Evolutionary conservation across 140 eudicot genomes (phyloP).

Genomic region (Bidens hawaiensis): DNA sequence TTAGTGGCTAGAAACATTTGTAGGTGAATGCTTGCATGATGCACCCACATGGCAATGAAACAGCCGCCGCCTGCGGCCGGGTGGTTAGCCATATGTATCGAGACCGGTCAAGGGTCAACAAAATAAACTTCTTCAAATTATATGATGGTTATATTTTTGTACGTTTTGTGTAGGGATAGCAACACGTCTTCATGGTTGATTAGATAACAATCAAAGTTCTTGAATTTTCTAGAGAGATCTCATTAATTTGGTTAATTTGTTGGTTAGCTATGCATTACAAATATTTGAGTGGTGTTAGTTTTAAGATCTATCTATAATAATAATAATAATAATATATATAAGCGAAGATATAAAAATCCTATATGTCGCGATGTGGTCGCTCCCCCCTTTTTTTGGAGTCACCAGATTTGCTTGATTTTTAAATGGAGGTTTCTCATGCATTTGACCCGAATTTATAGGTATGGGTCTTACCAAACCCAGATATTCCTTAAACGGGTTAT

Average conservation of each 20-base stretch:
- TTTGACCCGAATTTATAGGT: too few relatives aligned
- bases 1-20: conserved; percentile 12
- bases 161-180: not conserved
- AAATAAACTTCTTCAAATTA: not conserved
- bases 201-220: not conserved
- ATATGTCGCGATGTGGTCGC: too few relatives aligned
- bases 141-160: conserved; percentile 14
- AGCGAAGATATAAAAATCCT: too few relatives aligned
- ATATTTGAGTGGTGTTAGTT: not conserved
- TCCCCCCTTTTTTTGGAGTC: too few relatives aligned
- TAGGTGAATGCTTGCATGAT: conserved; percentile 22
- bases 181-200: conserved; percentile 14
- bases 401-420: too few relatives aligned
- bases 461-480: too few relatives aligned
- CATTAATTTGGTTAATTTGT: not conserved
- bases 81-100: conserved; percentile 14
- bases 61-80: conserved; percentile 33
- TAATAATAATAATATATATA: too few relatives aligned
- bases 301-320: too few relatives aligned
- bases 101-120: conserved; percentile 29
- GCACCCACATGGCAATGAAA: conserved; percentile 24
- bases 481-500: too few relatives aligned
- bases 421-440: too few relatives aligned
- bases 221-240: not conserved
- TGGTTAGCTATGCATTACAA: not conserved